Evolutionary conservation across 108 stramenopile species (phyloP).

Genomic region (Parietichytrium sp.): DNA sequence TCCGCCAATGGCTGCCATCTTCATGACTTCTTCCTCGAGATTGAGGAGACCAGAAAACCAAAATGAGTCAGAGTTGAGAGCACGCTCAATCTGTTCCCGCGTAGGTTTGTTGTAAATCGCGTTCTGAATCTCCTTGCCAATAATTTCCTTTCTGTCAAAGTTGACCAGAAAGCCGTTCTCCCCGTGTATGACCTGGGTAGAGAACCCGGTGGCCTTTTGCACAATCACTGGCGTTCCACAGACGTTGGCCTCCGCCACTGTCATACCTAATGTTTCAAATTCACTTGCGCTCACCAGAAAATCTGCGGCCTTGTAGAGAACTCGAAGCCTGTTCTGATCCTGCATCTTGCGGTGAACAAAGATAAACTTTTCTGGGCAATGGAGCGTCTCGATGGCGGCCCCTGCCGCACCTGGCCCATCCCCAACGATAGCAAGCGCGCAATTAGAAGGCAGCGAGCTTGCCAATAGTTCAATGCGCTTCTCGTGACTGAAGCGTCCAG

Average conservation of each 20-base stretch:
- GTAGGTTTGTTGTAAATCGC: slow-evolving; percentile 24
- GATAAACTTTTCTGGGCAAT: background rate
- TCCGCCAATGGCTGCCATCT: background rate
- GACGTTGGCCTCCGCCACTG: slow-evolving; percentile 26
- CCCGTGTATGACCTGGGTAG: background rate
- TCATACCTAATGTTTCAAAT: slow-evolving; percentile 36
- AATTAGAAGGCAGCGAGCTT: background rate
- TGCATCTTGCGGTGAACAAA: slow-evolving; percentile 19
- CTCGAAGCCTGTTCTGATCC: background rate
- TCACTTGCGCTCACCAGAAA: slow-evolving; percentile 27
- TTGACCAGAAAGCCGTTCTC: slow-evolving; percentile 37
- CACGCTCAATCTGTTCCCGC: background rate
- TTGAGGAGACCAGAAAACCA: background rate
- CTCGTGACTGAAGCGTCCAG: slow-evolving; percentile 34
- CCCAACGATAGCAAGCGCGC: slow-evolving; percentile 31
- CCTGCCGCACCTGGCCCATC: slow-evolving; percentile 34
- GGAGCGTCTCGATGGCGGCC: background rate
- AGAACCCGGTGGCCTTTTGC: slow-evolving; percentile 20
- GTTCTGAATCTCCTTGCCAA: background rate
- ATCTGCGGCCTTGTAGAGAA: background rate
- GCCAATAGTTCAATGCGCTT: slow-evolving; percentile 33
- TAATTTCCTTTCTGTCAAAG: background rate
- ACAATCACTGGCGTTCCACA: slow-evolving; percentile 14
- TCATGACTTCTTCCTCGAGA: slow-evolving; percentile 23
- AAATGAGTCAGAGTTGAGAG: background rate